Evolutionary conservation across 371 early-diverging fungal genomes (phyloP), one percentile per base, ranked within the genome.

Genomic region (Rhizopus microsporus): DNA sequence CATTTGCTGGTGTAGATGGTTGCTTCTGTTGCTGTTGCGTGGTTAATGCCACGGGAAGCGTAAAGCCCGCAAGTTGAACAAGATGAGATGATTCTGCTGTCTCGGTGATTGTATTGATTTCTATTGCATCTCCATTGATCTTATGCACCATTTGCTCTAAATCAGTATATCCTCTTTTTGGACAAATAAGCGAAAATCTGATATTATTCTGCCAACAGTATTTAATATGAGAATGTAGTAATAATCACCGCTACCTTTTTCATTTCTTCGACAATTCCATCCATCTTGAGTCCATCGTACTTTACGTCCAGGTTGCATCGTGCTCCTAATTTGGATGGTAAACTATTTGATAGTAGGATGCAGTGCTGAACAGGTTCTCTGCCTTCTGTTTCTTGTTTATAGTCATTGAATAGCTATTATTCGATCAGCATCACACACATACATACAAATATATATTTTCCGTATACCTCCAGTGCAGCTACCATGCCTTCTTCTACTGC

Each of bases 401-500:
- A 79, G 29, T 82, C 76, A 54, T 83, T 82, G 67, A 85, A 85
- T 50, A 85, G 56, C 85, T 85, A 59, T 29, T 16, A 38, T 31
- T 23, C 23, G 23, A 23, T 23, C 23, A 23, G 2, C 23, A 23
- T 23, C 23, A 38, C 17, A 62, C 15, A 8, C 23, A 39, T 33
- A n/a, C 7, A 44, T 8, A 43, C 7, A 31, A 44, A 3, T 10
- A 45, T 35, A 32, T 7, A 8, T 29, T 35, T 44, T 13, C 29
- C 29, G n/a, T 35, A 44, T 74, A 83, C 84, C 78, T 86, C 86
- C 9, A 88, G 57, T 2, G 85, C 88, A 30, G 83, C 82, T 1
- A 84, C 88, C 38, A 88, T 67, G 9, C 88, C 85, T 54, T 86
- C 86, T 13, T 69, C 72, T 17, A 83, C 78, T 9, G 88, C 88